Evolutionary conservation across 768 basidiomycete species (phyloP), one percentile per base, ranked within the genome.

Genomic region (Hygrocybe coccinea): DNA sequence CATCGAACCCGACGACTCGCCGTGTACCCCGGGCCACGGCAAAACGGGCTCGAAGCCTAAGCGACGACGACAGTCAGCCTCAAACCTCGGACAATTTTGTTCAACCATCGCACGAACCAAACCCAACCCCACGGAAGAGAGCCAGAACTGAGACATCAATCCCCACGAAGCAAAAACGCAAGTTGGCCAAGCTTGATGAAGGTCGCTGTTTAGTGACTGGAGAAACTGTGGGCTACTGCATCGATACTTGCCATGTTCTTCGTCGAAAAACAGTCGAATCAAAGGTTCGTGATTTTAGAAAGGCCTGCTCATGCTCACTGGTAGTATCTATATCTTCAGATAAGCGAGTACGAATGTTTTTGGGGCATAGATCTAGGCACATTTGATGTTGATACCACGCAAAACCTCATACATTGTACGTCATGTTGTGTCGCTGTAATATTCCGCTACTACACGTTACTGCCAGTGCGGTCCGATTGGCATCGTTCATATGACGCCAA

Each of bases 391-490:
- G 52, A 54, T 54, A n/a, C 22, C 38, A 34, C 44, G 14, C 2
- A 19, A 15, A 52, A 52, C 37, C 33, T 52, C 50, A 38, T 52
- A 39, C 50, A 52, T 29, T 43, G 50, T 52, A 24, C 22, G 50
- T 52, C 12, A 9, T 34, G 21, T 34, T 12, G 29, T 29, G 29
- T 29, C 29, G 29, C 29, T 29, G 29, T 29, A 29, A 29, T 29
- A 3, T 29, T 29, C 29, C 29, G 29, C 29, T 29, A 29, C 29
- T 29, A 29, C 29, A 29, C 29, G 29, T 29, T 29, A 29, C 29
- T 29, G 8, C 29, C 52, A 54, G 52, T 54, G 29, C 52, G 52
- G 22, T 39, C 52, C 15, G 52, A 54, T 46, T 54, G 52, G 52
- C 52, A 54, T 45, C 41, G 21, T 44, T 54, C 44, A 24, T 54